These are phyloP conservation scores for Pichia pseudocactophila DNA, from an alignment of 805 yeast genomes.

Conservation along the genomic window DNA sequence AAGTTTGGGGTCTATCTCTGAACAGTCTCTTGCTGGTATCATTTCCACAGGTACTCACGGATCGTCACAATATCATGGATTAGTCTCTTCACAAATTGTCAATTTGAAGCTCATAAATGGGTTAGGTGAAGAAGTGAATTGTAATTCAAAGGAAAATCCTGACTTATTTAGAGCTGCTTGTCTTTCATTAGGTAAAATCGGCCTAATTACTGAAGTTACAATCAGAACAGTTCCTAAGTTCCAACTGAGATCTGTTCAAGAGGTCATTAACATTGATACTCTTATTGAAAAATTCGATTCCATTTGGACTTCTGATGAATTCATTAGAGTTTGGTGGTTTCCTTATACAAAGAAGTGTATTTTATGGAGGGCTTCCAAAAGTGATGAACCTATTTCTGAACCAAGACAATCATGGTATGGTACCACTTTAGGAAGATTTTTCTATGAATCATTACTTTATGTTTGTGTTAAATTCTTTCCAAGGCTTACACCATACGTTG, in stretches of 20 bases:
- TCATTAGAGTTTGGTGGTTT: slow-evolving; percentile 94
- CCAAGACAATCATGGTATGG: slow-evolving; percentile 84
- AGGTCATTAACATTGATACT: slow-evolving; percentile 69
- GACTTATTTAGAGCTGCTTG: slow-evolving; percentile 74
- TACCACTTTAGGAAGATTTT: slow-evolving; percentile 62
- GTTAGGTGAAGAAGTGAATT: slow-evolving; percentile 58
- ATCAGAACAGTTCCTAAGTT: slow-evolving; percentile 77
- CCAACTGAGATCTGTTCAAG: slow-evolving; percentile 72
- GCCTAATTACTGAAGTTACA: slow-evolving; percentile 80
- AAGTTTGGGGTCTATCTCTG: slow-evolving; percentile 87
- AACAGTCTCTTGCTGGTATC: slow-evolving; percentile 91
- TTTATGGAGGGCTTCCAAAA: slow-evolving; percentile 82
- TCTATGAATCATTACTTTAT: slow-evolving; percentile 76
- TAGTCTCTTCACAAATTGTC: slow-evolving; percentile 82
- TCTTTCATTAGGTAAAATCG: slow-evolving; percentile 84
- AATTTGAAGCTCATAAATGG: slow-evolving; percentile 68
- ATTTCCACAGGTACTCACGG: slow-evolving; percentile 97
- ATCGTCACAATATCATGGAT: slow-evolving; percentile 85
- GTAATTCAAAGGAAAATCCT: slow-evolving; percentile 55
- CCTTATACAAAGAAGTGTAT: slow-evolving; percentile 84
- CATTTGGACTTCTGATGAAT: slow-evolving; percentile 86
- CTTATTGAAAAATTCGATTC: slow-evolving; percentile 64
- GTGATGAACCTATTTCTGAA: slow-evolving; percentile 50
- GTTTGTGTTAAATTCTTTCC: slow-evolving; percentile 67
- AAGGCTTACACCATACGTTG: slow-evolving; percentile 73